Percentiles rank a stretch among this genome's conserved stretches.
Conservation (phyloP, 441 rosid genomes). For the Aquilaria agallochum region DNA sequence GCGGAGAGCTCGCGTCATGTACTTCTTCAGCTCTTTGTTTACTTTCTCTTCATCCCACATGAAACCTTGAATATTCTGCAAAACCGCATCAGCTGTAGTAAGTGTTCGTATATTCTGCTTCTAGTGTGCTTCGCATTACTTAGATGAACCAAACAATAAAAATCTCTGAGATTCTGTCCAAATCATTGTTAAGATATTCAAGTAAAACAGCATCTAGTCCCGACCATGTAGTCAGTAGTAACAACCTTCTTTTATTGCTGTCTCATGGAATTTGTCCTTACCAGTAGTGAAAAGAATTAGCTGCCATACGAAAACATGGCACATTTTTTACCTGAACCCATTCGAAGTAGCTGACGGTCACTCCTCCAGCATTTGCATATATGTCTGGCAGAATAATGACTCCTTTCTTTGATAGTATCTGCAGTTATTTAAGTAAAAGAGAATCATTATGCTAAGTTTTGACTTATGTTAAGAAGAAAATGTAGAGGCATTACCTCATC, state of each 20-base stretch:
- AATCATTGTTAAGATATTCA: too few relatives aligned
- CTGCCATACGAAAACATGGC: too few relatives aligned
- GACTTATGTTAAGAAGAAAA: background rate
- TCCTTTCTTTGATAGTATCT: slow-evolving; percentile 92
- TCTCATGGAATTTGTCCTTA: too few relatives aligned
- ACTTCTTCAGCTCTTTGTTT: slow-evolving; percentile 61
- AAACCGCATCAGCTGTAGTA: slow-evolving; percentile 1
- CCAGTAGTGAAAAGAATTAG: too few relatives aligned
- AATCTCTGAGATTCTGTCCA: too few relatives aligned
- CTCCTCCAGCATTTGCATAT: slow-evolving; percentile 95
- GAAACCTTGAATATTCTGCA: slow-evolving; percentile 94
- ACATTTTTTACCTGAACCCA: slow-evolving; percentile 77
- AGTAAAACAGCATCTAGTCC: too few relatives aligned
- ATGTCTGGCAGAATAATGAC: slow-evolving; percentile 85
- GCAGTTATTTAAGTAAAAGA: slow-evolving; percentile 17
- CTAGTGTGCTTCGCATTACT: background rate
- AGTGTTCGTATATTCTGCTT: background rate
- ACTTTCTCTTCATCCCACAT: slow-evolving; percentile 99
- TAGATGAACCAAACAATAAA: too few relatives aligned
- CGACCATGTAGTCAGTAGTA: too few relatives aligned
- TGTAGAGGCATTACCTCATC: slow-evolving; percentile 57
- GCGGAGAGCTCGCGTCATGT: slow-evolving; percentile 79
- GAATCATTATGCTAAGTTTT: background rate
- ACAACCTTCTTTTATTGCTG: too few relatives aligned
- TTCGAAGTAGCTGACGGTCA: slow-evolving; percentile 93